Percentiles rank a stretch among this genome's conserved stretches.
These are phyloP conservation scores for Berberis thunbergii DNA, from an alignment of 164 flowering plant species.

Conservation along the genomic window DNA sequence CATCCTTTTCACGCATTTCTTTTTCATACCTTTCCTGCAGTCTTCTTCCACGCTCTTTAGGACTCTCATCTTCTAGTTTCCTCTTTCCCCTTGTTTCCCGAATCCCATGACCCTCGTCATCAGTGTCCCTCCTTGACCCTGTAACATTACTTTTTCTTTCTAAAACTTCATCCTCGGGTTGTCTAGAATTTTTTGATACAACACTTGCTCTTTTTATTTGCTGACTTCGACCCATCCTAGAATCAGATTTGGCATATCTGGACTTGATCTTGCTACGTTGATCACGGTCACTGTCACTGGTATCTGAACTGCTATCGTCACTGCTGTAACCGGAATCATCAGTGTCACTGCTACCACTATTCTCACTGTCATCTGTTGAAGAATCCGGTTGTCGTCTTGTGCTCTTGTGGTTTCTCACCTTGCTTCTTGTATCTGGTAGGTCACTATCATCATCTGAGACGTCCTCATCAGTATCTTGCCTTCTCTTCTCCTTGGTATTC, in stretches of 20 bases:
- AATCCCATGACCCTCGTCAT: constrained; percentile 6
- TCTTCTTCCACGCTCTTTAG: neutral
- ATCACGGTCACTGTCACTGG: constrained; percentile 11
- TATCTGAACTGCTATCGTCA: constrained; percentile 13
- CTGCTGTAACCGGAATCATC: constrained; percentile 8
- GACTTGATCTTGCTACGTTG: constrained; percentile 1
- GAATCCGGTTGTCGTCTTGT: constrained; percentile 3
- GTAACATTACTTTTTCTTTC: neutral
- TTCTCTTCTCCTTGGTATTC: constrained; percentile 9
- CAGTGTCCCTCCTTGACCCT: constrained; percentile 15
- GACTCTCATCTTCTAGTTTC: constrained; percentile 19
- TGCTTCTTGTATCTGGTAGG: constrained; percentile 2
- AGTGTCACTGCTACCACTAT: constrained; percentile 9
- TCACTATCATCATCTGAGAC: constrained; percentile 13
- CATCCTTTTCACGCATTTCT: neutral
- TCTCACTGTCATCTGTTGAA: constrained; percentile 14
- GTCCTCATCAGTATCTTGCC: constrained; percentile 28
- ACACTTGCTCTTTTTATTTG: constrained; percentile 8
- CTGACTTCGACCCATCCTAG: constrained; percentile 3
- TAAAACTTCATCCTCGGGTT: neutral
- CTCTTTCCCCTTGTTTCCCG: constrained; percentile 24
- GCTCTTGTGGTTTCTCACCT: neutral
- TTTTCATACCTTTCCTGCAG: neutral
- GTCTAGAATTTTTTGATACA: neutral
- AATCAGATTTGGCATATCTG: neutral